A percentile compares a stretch with the other conserved stretches of the same genome.
Evolutionary conservation across 176 grass and related monocot species (phyloP).

Genomic region (Eleusine indica): DNA sequence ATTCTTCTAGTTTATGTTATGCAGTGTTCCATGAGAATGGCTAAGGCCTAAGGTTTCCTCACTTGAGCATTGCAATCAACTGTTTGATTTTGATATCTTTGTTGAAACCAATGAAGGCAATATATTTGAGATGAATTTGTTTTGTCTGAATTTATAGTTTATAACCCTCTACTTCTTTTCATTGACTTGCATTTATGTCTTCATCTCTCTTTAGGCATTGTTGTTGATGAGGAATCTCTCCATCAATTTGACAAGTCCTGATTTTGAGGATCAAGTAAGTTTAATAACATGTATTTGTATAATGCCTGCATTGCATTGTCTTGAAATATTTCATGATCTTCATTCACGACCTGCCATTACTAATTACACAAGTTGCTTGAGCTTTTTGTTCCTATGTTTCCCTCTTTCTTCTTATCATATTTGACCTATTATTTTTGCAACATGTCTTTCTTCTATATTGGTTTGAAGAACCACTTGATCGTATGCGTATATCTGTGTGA

Average conservation of each 20-base stretch:
- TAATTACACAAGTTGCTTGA: constrained; percentile 12
- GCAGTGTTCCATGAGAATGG: background rate
- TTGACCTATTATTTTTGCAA: background rate
- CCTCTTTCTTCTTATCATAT: constrained; percentile 3
- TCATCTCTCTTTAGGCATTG: constrained; percentile 63
- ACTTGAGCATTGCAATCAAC: constrained; percentile 18
- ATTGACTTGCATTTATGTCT: constrained; percentile 22
- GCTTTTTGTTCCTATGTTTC: constrained; percentile 14
- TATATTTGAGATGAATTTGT: constrained; percentile 19
- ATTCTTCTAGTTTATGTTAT: constrained; percentile 14
- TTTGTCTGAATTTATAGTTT: constrained; percentile 16
- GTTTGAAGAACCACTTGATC: no score
- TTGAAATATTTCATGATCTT: background rate
- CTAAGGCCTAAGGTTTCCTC: background rate
- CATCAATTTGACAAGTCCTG: constrained; percentile 92
- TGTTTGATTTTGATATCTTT: constrained; percentile 26
- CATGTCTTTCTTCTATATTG: background rate
- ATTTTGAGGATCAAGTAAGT: constrained; percentile 99
- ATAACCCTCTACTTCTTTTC: constrained; percentile 24
- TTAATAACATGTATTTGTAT: constrained; percentile 29
- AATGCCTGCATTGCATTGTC: constrained; percentile 30
- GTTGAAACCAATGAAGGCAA: constrained; percentile 20
- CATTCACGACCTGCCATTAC: constrained; percentile 9
- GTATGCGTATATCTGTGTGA: no score
- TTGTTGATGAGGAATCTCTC: constrained; percentile 97